phyloP scores from a whole-genome alignment of 768 basidiomycete genomes.

The Mycena rebaudengoi region DNA sequence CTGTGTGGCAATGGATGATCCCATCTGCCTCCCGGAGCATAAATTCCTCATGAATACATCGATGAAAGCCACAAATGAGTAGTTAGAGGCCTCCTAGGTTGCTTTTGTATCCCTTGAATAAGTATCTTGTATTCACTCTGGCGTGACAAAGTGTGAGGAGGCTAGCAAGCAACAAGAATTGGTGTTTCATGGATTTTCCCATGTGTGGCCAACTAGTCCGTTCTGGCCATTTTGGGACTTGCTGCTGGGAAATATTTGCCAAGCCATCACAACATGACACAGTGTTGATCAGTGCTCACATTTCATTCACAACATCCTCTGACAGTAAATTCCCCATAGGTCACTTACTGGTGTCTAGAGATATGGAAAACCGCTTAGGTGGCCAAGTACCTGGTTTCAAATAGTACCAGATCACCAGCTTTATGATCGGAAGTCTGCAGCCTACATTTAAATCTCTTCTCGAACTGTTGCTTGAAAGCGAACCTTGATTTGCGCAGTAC shows the following conservation, averaged over 20 bases:
- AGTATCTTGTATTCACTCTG: background rate
- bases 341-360: no score
- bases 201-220: background rate
- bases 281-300: no score
- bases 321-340: no score
- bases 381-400: no score
- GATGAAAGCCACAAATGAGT: background rate
- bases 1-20: constrained; percentile 1
- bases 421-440: no score
- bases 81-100: background rate
- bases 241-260: background rate
- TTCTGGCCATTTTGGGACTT: background rate
- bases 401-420: no score
- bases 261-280: no score
- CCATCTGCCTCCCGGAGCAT: background rate
- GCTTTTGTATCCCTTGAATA: background rate
- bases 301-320: no score
- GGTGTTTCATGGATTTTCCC: background rate
- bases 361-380: no score
- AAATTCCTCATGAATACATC: background rate
- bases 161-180: background rate
- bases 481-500: no score
- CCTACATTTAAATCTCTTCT: no score
- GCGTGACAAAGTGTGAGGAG: background rate
- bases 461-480: no score